Evolutionary conservation across 805 yeast genomes (phyloP).

Genomic region (Hanseniaspora taiwanica): DNA sequence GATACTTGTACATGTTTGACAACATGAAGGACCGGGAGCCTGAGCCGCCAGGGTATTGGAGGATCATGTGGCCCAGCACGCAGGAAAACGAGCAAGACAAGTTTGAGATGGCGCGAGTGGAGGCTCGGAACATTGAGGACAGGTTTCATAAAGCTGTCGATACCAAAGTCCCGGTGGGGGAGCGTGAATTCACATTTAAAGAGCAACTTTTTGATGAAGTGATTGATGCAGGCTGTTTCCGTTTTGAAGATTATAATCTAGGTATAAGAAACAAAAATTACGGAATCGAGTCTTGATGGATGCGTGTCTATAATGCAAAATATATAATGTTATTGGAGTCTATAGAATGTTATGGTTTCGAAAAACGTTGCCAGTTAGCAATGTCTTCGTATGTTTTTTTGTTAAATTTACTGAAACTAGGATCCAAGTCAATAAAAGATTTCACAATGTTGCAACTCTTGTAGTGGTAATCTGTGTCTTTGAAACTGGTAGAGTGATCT

Average conservation of each 20-base stretch:
- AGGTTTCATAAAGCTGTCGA: neutral
- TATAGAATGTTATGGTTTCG: no score
- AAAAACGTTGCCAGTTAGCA: conserved; percentile 9
- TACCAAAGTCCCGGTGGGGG: neutral
- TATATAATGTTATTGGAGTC: no score
- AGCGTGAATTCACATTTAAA: neutral
- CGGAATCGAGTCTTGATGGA: no score
- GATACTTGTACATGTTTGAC: conserved; percentile 4
- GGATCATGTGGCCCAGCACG: conserved; percentile 4
- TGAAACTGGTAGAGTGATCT: conserved; percentile 20
- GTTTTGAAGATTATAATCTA: neutral
- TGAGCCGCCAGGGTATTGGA: conserved; percentile 1
- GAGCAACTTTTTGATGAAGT: neutral
- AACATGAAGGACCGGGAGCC: conserved; percentile 5
- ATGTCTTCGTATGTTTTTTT: conserved; percentile 32
- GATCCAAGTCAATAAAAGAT: conserved; percentile 49
- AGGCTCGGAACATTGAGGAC: neutral
- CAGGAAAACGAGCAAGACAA: conserved; percentile 2
- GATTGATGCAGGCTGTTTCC: neutral
- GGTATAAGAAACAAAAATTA: neutral
- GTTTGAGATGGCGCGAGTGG: neutral
- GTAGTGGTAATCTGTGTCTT: conserved; percentile 32
- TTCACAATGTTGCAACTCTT: conserved; percentile 49
- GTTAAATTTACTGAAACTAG: conserved; percentile 45
- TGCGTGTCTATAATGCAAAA: no score